Percentiles rank a stretch among this genome's conserved stretches.
These are phyloP conservation scores for Parastagonospora avenae DNA, from an alignment of 2,329 filamentous ascomycete genomes.

Conservation along the genomic window DNA sequence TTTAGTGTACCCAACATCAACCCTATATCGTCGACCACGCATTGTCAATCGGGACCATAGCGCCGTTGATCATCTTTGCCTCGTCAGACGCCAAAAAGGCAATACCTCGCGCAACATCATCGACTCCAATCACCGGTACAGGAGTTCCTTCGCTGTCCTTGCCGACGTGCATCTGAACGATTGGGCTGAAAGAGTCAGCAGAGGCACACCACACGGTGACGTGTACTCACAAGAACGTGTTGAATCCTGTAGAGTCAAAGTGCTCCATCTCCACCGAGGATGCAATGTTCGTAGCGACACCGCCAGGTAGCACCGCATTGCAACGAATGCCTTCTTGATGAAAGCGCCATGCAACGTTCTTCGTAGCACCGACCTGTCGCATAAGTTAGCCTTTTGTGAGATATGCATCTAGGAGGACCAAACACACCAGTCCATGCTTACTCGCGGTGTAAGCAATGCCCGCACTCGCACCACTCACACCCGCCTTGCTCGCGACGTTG, in stretches of 20 bases:
- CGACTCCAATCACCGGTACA: constrained; percentile 21
- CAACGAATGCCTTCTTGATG: constrained; percentile 53
- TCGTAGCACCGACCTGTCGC: constrained; percentile 51
- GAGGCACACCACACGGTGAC: not conserved
- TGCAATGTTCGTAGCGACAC: constrained; percentile 22
- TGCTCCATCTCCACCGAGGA: constrained; percentile 30
- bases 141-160: constrained; percentile 30
- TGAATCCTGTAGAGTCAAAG: constrained; percentile 25
- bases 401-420: not conserved
- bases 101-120: constrained; percentile 32
- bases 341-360: constrained; percentile 55
- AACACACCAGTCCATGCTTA: constrained; percentile 51
- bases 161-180: constrained; percentile 27
- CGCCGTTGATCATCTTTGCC: constrained; percentile 32
- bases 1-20: not conserved
- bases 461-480: constrained; percentile 46
- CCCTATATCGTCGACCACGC: constrained; percentile 36
- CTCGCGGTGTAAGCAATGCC: constrained; percentile 55
- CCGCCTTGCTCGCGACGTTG: constrained; percentile 44
- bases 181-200: constrained; percentile 18
- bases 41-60: constrained; percentile 33
- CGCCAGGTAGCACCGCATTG: constrained; percentile 53
- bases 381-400: not conserved
- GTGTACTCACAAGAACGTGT: constrained; percentile 24
- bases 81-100: constrained; percentile 33